Evolutionary conservation across 176 grass and related monocot genomes (phyloP).

Genomic region (Tillandsia fasciculata): DNA sequence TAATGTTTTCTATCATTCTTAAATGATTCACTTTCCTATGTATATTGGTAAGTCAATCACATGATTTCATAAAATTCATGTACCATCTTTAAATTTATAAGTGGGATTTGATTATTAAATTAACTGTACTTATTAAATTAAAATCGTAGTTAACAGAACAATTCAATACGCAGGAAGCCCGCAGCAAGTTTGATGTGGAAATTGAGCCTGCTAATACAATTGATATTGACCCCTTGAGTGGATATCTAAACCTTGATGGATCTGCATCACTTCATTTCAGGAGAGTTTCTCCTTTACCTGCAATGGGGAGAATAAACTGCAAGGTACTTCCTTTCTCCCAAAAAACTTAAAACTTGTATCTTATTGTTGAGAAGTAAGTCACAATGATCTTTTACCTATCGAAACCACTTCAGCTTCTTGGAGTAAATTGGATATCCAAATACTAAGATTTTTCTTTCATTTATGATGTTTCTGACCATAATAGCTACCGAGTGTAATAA

Average conservation of each 20-base stretch:
- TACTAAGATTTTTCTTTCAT: background rate
- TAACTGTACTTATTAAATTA: background rate
- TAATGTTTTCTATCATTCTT: background rate
- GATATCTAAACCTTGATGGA: conserved; percentile 57
- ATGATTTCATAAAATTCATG: no score
- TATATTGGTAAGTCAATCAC: background rate
- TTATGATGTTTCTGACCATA: background rate
- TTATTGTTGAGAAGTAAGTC: no score
- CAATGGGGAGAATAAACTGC: conserved; percentile 80
- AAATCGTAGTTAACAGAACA: background rate
- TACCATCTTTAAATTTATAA: no score
- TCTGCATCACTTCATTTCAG: conserved; percentile 55
- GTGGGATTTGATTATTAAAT: no score
- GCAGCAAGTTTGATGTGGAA: conserved; percentile 87
- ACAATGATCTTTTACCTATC: no score
- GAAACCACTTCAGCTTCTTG: background rate
- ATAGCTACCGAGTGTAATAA: background rate
- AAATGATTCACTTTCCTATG: background rate
- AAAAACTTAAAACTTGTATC: no score
- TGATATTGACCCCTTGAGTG: conserved; percentile 58
- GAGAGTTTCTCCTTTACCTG: conserved; percentile 35
- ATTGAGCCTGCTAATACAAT: conserved; percentile 52
- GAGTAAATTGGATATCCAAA: background rate
- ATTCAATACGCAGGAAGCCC: conserved; percentile 60
- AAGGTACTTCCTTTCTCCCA: conserved; percentile 36